Evolutionary conservation across 2,329 filamentous ascomycete species (phyloP).

Genomic region (Sporothrix luriei): DNA sequence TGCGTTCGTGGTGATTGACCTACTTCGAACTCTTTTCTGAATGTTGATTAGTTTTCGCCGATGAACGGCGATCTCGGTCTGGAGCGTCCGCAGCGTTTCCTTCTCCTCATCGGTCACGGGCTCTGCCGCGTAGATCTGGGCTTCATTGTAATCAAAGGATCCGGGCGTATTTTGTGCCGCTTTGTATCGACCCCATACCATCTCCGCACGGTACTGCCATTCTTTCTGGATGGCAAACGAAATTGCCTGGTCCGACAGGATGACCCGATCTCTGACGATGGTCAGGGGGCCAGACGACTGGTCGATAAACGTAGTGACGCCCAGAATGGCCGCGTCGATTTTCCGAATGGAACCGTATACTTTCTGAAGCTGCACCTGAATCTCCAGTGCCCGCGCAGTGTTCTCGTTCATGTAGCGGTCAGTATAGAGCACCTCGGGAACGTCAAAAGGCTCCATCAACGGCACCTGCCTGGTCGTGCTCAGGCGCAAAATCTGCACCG

Average conservation of each 20-base stretch:
- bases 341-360: constrained; percentile 32
- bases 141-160: constrained; percentile 36
- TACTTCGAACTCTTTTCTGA: constrained; percentile 21
- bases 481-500: constrained; percentile 37
- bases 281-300: constrained; percentile 6
- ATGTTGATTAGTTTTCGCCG: constrained; percentile 34
- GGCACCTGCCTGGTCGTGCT: constrained; percentile 26
- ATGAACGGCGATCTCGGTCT: constrained; percentile 36
- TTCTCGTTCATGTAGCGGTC: constrained; percentile 39
- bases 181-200: constrained; percentile 30
- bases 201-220: constrained; percentile 35
- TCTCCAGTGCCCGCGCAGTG: constrained; percentile 31
- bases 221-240: constrained; percentile 35
- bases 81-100: constrained; percentile 31
- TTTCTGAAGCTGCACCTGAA: constrained; percentile 34
- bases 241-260: constrained; percentile 36
- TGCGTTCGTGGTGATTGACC: not conserved
- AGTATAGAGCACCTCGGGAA: constrained; percentile 38
- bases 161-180: constrained; percentile 30
- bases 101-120: constrained; percentile 35
- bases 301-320: constrained; percentile 29
- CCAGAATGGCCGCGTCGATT: constrained; percentile 25
- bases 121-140: constrained; percentile 34
- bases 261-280: constrained; percentile 28
- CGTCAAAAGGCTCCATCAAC: constrained; percentile 33